Evolutionary conservation across 2,329 filamentous ascomycete species (phyloP).

Genomic region (Cladosporium sp.): DNA sequence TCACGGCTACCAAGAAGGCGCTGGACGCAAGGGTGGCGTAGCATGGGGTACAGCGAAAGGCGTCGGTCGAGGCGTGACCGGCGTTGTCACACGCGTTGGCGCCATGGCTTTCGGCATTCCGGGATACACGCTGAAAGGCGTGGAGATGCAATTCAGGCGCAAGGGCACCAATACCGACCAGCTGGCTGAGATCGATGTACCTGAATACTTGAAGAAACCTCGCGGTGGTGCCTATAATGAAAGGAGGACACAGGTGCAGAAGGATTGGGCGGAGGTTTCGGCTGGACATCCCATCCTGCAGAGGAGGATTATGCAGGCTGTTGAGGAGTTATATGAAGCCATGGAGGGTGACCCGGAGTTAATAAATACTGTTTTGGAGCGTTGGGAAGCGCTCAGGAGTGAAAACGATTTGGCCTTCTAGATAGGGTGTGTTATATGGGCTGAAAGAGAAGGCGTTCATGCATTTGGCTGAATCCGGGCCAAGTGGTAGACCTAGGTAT

Average conservation of each 20-base stretch:
- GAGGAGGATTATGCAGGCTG: conserved; percentile 7
- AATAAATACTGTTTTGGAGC: neutral
- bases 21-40: neutral
- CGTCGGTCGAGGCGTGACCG: conserved; percentile 46
- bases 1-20: conserved; percentile 53
- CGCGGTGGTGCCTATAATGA: neutral
- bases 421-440: neutral
- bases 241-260: neutral
- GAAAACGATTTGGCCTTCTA: neutral
- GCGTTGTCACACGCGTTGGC: conserved; percentile 65
- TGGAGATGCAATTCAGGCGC: conserved; percentile 59
- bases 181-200: neutral
- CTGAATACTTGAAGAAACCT: neutral
- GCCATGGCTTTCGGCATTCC: conserved; percentile 54
- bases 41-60: conserved; percentile 6
- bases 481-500: no score
- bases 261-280: conserved; percentile 3
- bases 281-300: conserved; percentile 4
- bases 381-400: conserved; percentile 3
- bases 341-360: conserved; percentile 1
- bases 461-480: no score
- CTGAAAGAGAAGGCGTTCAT: no score
- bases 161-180: conserved; percentile 7
- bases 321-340: neutral
- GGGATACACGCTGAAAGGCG: conserved; percentile 70